These are phyloP conservation scores for Cadophora malorum DNA, from an alignment of 2,329 filamentous ascomycete genomes.

Conservation along the genomic window DNA sequence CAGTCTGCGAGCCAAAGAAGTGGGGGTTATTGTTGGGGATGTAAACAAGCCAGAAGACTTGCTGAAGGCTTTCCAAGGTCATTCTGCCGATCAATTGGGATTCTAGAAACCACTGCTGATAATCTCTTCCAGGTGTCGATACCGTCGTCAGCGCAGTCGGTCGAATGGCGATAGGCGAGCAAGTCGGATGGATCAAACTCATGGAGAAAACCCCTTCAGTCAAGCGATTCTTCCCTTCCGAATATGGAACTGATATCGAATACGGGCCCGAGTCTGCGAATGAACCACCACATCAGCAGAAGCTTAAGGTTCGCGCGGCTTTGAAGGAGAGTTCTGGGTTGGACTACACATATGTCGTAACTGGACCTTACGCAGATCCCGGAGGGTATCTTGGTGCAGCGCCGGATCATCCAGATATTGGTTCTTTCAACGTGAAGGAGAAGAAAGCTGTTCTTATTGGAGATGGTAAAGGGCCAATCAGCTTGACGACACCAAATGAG, in stretches of 20 bases:
- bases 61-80: slow-evolving; percentile 58
- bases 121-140: slow-evolving; percentile 55
- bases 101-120: neutral
- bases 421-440: slow-evolving; percentile 63
- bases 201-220: slow-evolving; percentile 68
- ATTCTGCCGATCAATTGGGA: slow-evolving; percentile 33
- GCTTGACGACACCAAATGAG: slow-evolving; percentile 76
- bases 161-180: slow-evolving; percentile 63
- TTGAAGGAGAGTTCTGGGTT: slow-evolving; percentile 60
- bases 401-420: slow-evolving; percentile 46
- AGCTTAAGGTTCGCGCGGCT: slow-evolving; percentile 70
- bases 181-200: slow-evolving; percentile 66
- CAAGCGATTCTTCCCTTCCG: slow-evolving; percentile 64
- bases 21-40: slow-evolving; percentile 63
- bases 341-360: slow-evolving; percentile 71
- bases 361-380: slow-evolving; percentile 70
- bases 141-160: slow-evolving; percentile 71
- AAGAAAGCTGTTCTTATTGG: slow-evolving; percentile 67
- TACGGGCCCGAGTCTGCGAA: slow-evolving; percentile 61
- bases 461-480: slow-evolving; percentile 65
- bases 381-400: slow-evolving; percentile 53
- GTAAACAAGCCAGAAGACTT: slow-evolving; percentile 59
- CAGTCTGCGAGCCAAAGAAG: slow-evolving; percentile 51
- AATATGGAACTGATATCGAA: slow-evolving; percentile 59
- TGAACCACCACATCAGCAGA: slow-evolving; percentile 73